Base-by-base conservation (phyloP, 331 rosid genomes). In the Acacia pycnantha region DNA sequence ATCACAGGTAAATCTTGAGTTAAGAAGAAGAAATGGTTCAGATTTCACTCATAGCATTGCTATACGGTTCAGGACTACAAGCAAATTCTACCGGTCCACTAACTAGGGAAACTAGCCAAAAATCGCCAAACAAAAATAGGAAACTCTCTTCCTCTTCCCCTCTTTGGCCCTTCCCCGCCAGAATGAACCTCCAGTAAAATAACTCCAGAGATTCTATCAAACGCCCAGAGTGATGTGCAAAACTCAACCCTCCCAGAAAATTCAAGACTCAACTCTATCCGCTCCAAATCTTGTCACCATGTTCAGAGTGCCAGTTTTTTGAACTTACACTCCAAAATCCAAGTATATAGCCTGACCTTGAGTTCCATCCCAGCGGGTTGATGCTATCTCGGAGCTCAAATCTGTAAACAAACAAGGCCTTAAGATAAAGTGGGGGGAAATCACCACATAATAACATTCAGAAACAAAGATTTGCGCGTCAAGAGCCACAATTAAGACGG, bases 361-460 rank as follows among this genome's bases (percentile, higher is more conserved):
- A 79, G 79, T 81, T 65, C 83, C 85, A 81, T 82, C 44, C 61
- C 66, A 76, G 71, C 31, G 61, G 26, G 78, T 18, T 61, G 75
- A 79, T 76, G 80, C 74, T 48, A 53, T 77, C 21, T 71, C 46
- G 68, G 72, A 77, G 83, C 80, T 84, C 89, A 81, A 89, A 90
- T 88, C 98, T 90, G 90, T 72, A 78, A 85, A 71, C 58, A 86
- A 86, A 76, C n/a, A 51, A 72, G 54, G 37, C 4, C 51, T 44
- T 11, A 9, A 66, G 76, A 82, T 81, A 18, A 77, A 43, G 44
- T 68, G 80, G 87, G 87, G 64, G 73, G 72, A 83, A 88, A 87
- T 58, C 66, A 74, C 81, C 15, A 19, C 74, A 72, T 15, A 82
- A 61, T 11, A 76, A 11, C 13, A 59, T 65, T 58, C 26, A 29